Evolutionary conservation across 2,329 filamentous ascomycete genomes (phyloP), one percentile per base, ranked within the genome.

Genomic region (Aspergillus viridinutans): DNA sequence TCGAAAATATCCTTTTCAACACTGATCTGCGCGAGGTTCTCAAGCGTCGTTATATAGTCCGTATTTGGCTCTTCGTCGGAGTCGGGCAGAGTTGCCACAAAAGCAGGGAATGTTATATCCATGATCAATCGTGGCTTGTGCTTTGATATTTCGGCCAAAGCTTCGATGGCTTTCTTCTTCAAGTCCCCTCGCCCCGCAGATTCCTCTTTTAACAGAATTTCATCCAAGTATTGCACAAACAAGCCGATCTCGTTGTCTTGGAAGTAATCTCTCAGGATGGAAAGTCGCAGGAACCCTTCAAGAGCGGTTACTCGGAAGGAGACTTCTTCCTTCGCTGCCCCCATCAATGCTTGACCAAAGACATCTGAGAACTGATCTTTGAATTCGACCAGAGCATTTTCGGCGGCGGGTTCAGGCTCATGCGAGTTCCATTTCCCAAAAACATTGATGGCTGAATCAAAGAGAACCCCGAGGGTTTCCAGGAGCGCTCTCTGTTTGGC

Each of bases 61-160:
- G 65, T 66, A 9, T 76, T 71, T 3, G 73, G 73, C 20, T 80
- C 77, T n/a, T 74, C 71, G 56, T 82, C 81, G 1, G 73, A 75
- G 58, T 86, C 85, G 1, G 86, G 86, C 3, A 89, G 72, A 42
- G 83, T 81, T 3, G 85, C 84, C 70, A 88, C 80, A 66, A 89
- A 87, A 4, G 83, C 83, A 26, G 86, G 86, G 64, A 89, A 84
- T 0, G 85, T 84, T 56, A 85, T 85, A 49, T 86, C 81, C 64
- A 86, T 82, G 28, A 89, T 83, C 10, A 86, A 72, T 49, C 81
- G 79, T 20, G 85, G 83, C 63, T 85, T 86, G 58, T 84, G 79
- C 58, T 82, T 82, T 6, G 86, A 86, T 45, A 88, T 80, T 35
- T 85, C 81, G 3, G 83, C 79, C 48, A 89, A 76, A 25, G 81